Percentiles rank a stretch among this genome's conserved stretches.
Conservation (phyloP, 2,329 filamentous ascomycete species). For the Beauveria pseudobassiana region DNA sequence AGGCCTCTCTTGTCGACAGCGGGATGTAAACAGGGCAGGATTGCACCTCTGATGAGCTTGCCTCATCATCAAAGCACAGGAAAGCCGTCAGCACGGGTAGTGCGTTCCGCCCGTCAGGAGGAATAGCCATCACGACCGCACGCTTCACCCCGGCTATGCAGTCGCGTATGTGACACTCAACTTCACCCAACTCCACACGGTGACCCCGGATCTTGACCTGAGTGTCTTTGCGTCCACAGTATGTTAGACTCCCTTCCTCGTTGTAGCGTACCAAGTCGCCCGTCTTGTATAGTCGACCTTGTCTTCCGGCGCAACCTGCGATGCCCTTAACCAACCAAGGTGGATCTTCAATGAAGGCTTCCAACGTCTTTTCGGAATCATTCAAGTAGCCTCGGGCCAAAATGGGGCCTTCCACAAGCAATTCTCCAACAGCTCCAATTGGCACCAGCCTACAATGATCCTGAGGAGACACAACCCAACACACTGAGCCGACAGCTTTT, state of each 20-base stretch:
- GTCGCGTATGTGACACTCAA: conserved; percentile 1
- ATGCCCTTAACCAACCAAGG: not conserved
- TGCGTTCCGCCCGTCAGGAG: not conserved
- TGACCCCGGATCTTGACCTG: conserved; percentile 49
- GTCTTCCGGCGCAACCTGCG: not conserved
- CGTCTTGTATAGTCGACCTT: conserved; percentile 33
- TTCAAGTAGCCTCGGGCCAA: conserved; percentile 14
- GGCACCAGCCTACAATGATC: conserved; percentile 11
- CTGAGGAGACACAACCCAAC: conserved; percentile 1
- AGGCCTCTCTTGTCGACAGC: not conserved
- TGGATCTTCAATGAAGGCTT: conserved; percentile 15
- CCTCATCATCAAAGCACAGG: not conserved
- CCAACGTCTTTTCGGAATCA: conserved; percentile 13
- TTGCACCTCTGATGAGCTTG: not conserved
- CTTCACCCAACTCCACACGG: conserved; percentile 33
- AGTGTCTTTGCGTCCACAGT: conserved; percentile 42
- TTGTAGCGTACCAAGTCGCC: conserved; percentile 38
- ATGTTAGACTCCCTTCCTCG: conserved; percentile 26
- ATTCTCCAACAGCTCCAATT: conserved; percentile 14
- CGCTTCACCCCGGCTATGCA: not conserved
- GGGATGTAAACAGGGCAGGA: not conserved
- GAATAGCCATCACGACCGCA: not conserved
- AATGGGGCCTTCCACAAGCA: conserved; percentile 15
- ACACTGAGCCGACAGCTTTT: not conserved
- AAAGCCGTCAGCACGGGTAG: not conserved